Percentiles rank a stretch among this genome's conserved stretches.
These are phyloP conservation scores for Vicia villosa DNA, from an alignment of 306 rosid genomes.

Conservation along the genomic window DNA sequence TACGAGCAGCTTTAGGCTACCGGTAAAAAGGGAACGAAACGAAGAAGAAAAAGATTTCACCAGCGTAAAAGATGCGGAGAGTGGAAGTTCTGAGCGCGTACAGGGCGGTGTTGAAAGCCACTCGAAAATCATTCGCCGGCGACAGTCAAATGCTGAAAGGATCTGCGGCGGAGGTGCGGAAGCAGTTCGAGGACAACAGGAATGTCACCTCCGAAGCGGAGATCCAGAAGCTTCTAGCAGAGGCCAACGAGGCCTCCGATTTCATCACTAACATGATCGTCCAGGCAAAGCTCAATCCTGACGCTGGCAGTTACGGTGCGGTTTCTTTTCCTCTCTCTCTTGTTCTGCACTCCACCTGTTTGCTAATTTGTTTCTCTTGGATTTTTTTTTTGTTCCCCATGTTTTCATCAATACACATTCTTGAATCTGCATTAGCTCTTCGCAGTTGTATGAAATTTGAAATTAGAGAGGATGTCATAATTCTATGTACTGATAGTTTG, in stretches of 20 bases:
- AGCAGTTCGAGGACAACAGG: slow-evolving; percentile 73
- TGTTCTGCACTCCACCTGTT: slow-evolving; percentile 43
- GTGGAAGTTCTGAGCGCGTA: slow-evolving; percentile 72
- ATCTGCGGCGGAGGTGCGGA: slow-evolving; percentile 73
- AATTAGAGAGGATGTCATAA: not conserved
- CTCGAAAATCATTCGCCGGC: slow-evolving; percentile 75
- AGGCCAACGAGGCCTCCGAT: slow-evolving; percentile 79
- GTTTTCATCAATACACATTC: too few relatives aligned
- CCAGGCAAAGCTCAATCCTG: slow-evolving; percentile 77
- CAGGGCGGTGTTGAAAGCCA: slow-evolving; percentile 73
- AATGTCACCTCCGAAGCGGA: slow-evolving; percentile 59
- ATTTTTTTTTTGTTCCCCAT: not conserved
- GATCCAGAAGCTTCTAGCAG: slow-evolving; percentile 72
- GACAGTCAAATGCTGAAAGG: slow-evolving; percentile 66
- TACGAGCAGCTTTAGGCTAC: not conserved
- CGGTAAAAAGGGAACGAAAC: not conserved
- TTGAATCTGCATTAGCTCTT: not conserved
- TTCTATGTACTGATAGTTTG: not conserved
- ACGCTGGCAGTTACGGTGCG: slow-evolving; percentile 68
- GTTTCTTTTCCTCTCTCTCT: slow-evolving; percentile 27
- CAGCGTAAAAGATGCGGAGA: slow-evolving; percentile 49
- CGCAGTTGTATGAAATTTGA: not conserved
- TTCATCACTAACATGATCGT: slow-evolving; percentile 83
- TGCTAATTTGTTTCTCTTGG: slow-evolving; percentile 20
- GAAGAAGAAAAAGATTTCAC: not conserved